phyloP scores from a whole-genome alignment of 2,329 filamentous ascomycete species.

The Colletotrichum acutatum region DNA sequence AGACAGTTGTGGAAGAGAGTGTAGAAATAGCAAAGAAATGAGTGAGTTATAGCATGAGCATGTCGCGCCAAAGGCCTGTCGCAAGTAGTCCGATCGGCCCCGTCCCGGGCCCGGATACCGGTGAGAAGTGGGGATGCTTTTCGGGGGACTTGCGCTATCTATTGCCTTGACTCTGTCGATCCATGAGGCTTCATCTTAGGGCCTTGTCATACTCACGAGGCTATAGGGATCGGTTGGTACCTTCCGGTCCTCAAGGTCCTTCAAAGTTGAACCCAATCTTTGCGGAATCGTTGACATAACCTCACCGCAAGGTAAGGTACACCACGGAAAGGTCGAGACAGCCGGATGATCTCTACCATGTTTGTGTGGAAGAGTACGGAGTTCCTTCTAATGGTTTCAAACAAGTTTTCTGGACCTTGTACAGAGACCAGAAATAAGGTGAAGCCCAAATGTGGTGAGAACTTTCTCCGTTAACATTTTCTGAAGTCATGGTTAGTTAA shows the following conservation, averaged over 20 bases:
- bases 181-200: not conserved
- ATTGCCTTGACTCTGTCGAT: not conserved
- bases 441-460: not conserved
- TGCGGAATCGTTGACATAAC: not conserved
- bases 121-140: not conserved
- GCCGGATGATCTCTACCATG: not conserved
- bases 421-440: too few species aligned
- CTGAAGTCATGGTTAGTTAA: too few species aligned
- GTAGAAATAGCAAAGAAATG: not conserved
- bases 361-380: too few species aligned
- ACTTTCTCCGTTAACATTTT: not conserved
- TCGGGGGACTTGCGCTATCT: not conserved
- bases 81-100: not conserved
- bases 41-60: not conserved
- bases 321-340: not conserved
- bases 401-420: too few species aligned
- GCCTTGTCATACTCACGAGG: not conserved
- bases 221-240: not conserved
- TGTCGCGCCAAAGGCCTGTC: not conserved
- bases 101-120: not conserved
- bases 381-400: too few species aligned
- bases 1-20: not conserved
- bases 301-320: too few species aligned
- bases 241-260: not conserved
- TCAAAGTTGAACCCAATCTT: not conserved